Percentiles rank a stretch among this genome's conserved stretches.
phyloP scores from a whole-genome alignment of 2,329 filamentous ascomycete genomes.

The Xylariaceae sp. region DNA sequence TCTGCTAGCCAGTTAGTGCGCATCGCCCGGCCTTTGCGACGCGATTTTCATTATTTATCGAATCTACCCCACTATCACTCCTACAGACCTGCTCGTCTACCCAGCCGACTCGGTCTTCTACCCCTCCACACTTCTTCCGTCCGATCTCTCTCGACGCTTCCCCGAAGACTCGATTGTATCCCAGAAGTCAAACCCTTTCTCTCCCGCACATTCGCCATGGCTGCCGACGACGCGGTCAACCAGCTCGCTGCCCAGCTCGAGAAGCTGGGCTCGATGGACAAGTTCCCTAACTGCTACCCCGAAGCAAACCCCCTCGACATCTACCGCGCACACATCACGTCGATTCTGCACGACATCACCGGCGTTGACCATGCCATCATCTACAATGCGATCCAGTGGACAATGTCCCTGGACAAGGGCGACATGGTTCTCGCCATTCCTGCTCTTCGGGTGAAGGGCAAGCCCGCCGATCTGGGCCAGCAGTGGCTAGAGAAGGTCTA shows the following conservation, averaged over 20 bases:
- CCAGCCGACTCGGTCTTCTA: neutral
- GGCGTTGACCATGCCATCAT: conserved; percentile 66
- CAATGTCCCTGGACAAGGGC: conserved; percentile 72
- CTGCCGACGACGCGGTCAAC: conserved; percentile 20
- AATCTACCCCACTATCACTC: conserved; percentile 11
- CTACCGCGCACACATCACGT: conserved; percentile 71
- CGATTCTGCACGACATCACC: conserved; percentile 61
- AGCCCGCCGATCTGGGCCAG: conserved; percentile 55
- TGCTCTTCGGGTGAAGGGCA: conserved; percentile 72
- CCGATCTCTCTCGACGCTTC: neutral
- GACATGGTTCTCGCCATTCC: conserved; percentile 75
- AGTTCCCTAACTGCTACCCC: conserved; percentile 56
- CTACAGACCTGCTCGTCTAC: neutral
- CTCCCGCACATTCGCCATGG: conserved; percentile 20
- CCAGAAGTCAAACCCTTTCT: conserved; percentile 1
- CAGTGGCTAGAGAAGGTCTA: conserved; percentile 58
- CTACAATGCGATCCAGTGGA: conserved; percentile 74
- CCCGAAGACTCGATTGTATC: neutral
- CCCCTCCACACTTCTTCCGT: neutral
- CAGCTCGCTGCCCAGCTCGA: conserved; percentile 25
- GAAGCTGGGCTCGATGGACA: conserved; percentile 29
- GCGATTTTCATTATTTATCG: conserved; percentile 9
- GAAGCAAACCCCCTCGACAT: conserved; percentile 71
- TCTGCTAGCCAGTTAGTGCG: conserved; percentile 3
- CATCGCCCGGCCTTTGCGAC: conserved; percentile 13